phyloP scores from a whole-genome alignment of 768 basidiomycete genomes.

The Agrocybe praecox region DNA sequence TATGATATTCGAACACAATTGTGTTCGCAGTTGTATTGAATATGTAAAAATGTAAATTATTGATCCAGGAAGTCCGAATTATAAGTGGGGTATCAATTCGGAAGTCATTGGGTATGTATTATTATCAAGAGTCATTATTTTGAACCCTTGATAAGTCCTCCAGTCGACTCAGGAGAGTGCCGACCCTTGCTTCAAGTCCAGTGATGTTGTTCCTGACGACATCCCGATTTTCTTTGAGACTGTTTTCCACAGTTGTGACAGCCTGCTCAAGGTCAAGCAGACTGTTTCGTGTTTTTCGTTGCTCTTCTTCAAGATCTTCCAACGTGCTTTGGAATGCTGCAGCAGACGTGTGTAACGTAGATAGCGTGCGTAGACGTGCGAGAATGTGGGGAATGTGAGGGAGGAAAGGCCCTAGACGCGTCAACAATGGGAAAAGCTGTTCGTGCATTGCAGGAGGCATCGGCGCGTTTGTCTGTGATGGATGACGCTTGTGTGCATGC shows the following conservation, averaged over 20 bases:
- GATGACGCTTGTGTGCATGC: constrained; percentile 44
- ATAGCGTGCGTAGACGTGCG: constrained; percentile 83
- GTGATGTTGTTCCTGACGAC: constrained; percentile 76
- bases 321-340: constrained; percentile 75
- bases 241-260: constrained; percentile 71
- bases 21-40: background rate
- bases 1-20: background rate
- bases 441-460: constrained; percentile 41
- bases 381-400: constrained; percentile 91
- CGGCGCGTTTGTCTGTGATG: constrained; percentile 39
- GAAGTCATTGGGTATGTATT: background rate
- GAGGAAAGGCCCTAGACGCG: constrained; percentile 69
- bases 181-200: constrained; percentile 61
- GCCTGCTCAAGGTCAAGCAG: constrained; percentile 72
- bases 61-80: background rate
- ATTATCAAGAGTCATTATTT: constrained; percentile 7
- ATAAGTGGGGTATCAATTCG: background rate
- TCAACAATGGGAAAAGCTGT: constrained; percentile 67
- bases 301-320: constrained; percentile 69
- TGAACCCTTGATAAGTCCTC: constrained; percentile 37
- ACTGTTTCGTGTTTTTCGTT: constrained; percentile 61
- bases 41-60: background rate
- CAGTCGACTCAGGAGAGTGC: constrained; percentile 40
- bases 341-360: constrained; percentile 80
- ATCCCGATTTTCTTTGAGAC: constrained; percentile 70